These are phyloP conservation scores for Corymbia maculata DNA, from an alignment of 345 rosid species.

Conservation along the genomic window DNA sequence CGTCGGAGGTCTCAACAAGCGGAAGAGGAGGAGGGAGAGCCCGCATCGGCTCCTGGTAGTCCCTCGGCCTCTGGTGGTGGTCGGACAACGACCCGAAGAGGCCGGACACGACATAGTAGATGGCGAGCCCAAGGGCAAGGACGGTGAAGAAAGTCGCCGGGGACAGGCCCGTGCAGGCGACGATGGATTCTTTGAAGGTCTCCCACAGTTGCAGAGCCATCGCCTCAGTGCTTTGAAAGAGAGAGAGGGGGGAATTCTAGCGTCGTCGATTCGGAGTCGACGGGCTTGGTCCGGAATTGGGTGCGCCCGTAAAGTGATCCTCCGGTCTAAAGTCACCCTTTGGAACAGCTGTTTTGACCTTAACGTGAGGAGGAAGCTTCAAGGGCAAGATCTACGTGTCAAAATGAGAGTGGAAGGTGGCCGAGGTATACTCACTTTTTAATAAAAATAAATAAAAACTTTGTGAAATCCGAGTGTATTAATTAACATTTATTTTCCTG, in stretches of 20 bases:
- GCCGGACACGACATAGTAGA: slow-evolving; percentile 58
- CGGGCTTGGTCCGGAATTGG: neutral
- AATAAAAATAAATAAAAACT: no score
- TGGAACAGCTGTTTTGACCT: neutral
- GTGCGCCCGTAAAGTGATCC: neutral
- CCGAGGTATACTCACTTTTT: no score
- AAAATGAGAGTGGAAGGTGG: no score
- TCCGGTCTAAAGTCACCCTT: neutral
- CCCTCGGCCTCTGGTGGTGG: slow-evolving; percentile 27
- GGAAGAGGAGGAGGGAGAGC: slow-evolving; percentile 81
- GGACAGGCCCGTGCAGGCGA: slow-evolving; percentile 77
- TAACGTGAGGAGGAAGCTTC: no score
- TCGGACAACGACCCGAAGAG: slow-evolving; percentile 45
- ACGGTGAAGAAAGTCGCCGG: slow-evolving; percentile 71
- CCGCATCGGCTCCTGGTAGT: slow-evolving; percentile 38
- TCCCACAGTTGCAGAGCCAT: slow-evolving; percentile 93
- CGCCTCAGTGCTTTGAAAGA: neutral
- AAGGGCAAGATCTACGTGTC: no score
- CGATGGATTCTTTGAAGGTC: slow-evolving; percentile 68
- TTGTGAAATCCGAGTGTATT: no score
- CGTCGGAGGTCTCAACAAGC: slow-evolving; percentile 79
- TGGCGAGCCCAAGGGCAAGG: slow-evolving; percentile 53
- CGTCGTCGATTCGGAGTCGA: neutral
- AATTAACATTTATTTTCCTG: no score
- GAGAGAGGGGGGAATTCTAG: neutral